A percentile compares a stretch with the other conserved stretches of the same genome.
These are phyloP conservation scores for Grosmannia penicillata DNA, from an alignment of 2,329 filamentous ascomycete genomes.

Conservation along the genomic window DNA sequence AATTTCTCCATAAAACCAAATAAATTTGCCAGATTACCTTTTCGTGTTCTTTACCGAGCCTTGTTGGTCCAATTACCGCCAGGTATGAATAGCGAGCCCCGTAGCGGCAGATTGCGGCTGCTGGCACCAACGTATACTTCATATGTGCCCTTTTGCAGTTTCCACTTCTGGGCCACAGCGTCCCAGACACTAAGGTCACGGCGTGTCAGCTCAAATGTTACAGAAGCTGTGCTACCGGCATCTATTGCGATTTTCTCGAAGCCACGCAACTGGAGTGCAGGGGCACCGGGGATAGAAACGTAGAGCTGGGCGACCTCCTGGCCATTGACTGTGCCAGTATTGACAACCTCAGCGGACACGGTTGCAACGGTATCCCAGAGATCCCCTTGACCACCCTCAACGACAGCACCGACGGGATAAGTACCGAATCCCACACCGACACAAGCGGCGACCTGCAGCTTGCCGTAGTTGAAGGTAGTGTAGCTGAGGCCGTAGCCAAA, in stretches of 20 bases:
- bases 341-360: constrained; percentile 23
- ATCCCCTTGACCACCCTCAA: constrained; percentile 48
- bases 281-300: constrained; percentile 18
- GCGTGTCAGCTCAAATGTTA: constrained; percentile 22
- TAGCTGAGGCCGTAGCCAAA: constrained; percentile 43
- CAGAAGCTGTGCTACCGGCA: constrained; percentile 14
- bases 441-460: constrained; percentile 56
- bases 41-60: too few species aligned
- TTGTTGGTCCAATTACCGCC: too few species aligned
- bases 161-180: constrained; percentile 30
- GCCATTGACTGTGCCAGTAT: constrained; percentile 27
- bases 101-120: constrained; percentile 24
- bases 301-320: constrained; percentile 27
- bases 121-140: constrained; percentile 25
- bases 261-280: constrained; percentile 20
- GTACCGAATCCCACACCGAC: too few species aligned
- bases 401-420: constrained; percentile 40
- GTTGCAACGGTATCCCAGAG: constrained; percentile 21
- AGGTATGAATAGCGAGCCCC: constrained; percentile 14
- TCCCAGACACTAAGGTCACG: constrained; percentile 36
- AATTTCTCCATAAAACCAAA: too few species aligned
- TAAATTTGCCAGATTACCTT: too few species aligned
- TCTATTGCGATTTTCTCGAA: constrained; percentile 19
- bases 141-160: constrained; percentile 26
- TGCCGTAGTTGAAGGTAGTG: constrained; percentile 41